A percentile compares a stretch with the other conserved stretches of the same genome.
Conservation (phyloP, 2,329 filamentous ascomycete species). For the Penicillium sp. region DNA sequence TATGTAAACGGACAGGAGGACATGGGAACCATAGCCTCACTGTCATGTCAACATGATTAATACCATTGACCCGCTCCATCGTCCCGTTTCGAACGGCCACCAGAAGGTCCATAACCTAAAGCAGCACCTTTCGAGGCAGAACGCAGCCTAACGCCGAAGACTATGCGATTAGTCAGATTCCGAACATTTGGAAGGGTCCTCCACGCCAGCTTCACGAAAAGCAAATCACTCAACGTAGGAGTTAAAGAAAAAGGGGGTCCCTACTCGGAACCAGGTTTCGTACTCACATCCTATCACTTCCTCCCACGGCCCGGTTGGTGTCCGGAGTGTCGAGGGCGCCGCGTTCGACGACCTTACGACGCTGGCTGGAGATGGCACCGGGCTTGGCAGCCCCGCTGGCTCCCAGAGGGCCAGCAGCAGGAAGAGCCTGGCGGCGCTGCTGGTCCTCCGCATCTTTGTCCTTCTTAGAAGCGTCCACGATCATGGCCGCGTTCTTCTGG, state of each 20-base stretch:
- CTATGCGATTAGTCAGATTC: constrained; percentile 77
- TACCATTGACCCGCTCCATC: constrained; percentile 53
- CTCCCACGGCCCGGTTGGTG: constrained; percentile 71
- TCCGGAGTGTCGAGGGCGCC: constrained; percentile 66
- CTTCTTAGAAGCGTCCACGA: constrained; percentile 75
- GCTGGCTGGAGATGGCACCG: constrained; percentile 70
- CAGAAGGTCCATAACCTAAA: constrained; percentile 48
- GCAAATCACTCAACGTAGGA: constrained; percentile 75
- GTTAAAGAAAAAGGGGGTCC: constrained; percentile 66
- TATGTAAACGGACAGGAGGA: constrained; percentile 30
- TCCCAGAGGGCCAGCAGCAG: constrained; percentile 56
- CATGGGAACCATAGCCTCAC: constrained; percentile 26
- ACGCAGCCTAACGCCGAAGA: constrained; percentile 82
- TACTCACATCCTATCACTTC: constrained; percentile 96
- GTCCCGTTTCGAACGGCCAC: constrained; percentile 55
- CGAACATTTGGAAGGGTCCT: constrained; percentile 59
- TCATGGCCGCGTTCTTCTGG: constrained; percentile 97
- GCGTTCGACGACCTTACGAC: constrained; percentile 80
- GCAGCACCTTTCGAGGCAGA: constrained; percentile 73
- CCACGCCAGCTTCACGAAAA: constrained; percentile 70
- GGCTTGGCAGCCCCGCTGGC: constrained; percentile 64
- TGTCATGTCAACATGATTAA: constrained; percentile 39
- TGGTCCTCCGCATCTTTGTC: constrained; percentile 75
- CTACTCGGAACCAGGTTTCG: constrained; percentile 77
- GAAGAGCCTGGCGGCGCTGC: constrained; percentile 65